phyloP scores from a whole-genome alignment of 179 eudicot species.

The Gypsophila paniculata region DNA sequence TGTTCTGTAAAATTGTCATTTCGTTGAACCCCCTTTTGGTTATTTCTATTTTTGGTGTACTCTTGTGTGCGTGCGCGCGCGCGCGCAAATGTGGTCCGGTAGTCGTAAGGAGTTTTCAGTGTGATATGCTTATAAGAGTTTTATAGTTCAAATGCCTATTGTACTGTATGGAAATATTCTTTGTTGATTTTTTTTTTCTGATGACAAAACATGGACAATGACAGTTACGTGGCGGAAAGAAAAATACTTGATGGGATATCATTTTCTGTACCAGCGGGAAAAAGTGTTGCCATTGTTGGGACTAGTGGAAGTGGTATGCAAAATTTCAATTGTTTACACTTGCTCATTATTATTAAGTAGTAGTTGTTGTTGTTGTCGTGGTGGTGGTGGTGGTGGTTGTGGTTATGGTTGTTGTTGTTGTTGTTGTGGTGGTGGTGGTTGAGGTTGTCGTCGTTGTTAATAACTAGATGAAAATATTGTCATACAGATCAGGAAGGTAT shows the following conservation, averaged over 20 bases:
- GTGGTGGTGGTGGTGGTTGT: too few species aligned
- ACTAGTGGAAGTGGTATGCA: constrained; percentile 97
- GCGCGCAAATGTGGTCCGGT: not conserved
- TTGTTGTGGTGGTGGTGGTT: too few species aligned
- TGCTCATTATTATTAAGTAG: too few species aligned
- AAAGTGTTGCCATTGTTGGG: constrained; percentile 95
- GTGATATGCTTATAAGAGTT: not conserved
- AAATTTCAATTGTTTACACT: constrained; percentile 8
- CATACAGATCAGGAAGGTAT: not conserved
- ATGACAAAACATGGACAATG: constrained; percentile 24
- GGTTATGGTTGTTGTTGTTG: too few species aligned
- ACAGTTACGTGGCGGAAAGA: constrained; percentile 78
- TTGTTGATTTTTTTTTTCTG: constrained; percentile 18
- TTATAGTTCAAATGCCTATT: constrained; percentile 7
- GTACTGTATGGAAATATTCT: not conserved
- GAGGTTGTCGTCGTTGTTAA: too few species aligned
- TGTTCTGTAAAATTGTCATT: not conserved
- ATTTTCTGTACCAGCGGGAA: constrained; percentile 84
- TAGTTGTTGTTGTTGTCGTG: too few species aligned
- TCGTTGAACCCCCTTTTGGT: not conserved
- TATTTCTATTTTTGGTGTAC: constrained; percentile 1
- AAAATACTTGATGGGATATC: constrained; percentile 97
- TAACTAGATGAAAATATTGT: not conserved
- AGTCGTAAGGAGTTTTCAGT: not conserved
- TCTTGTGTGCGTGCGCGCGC: not conserved